Base-by-base conservation (phyloP, 2,329 filamentous ascomycete species). In the Colletotrichum gloeosporioides region DNA sequence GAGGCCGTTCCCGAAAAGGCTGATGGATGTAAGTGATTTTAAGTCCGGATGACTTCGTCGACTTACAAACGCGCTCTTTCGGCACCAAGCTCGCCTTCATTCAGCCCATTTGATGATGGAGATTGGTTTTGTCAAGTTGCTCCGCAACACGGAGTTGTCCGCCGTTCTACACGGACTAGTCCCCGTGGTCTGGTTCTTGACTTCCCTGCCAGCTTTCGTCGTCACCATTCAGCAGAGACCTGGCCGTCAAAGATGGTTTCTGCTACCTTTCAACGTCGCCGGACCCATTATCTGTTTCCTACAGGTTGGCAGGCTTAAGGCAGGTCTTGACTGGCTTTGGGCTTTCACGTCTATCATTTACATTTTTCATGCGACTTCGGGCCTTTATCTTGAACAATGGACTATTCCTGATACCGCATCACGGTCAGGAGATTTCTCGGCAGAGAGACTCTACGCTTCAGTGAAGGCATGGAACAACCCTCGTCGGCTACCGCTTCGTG, bases 361-460 rank as follows among this genome's bases (percentile, higher is more conserved):
- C 57, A 3, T 61, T 8, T n/a, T 61, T 4, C 57, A 61, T n/a
- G 57, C 57, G 0, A 61, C 27, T 3, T 61, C 57, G 1, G 57
- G 6, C 0, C 57, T 61, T n/a, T 61, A 61, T n/a, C n/a, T 61
- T 8, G 27, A 61, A 29, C 16, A 31, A 29, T 61, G 57, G 57
- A 61, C 10, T n/a, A 9, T 61, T 2, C 27, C 57, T 18, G 9
- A 7, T n/a, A 2, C 27, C 12, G 57, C 27, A 2, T 6, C 27
- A 8, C 2, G 57, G 57, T 1, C 16, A 18, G 12, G 9, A 31
- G 1, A 32, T n/a, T 2, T n/a, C 16, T 3, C 6, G 8, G 4
- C 4, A 3, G 27, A 61, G 27, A 61, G 3, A 4, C 12, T 61
- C 4, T 25, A 31, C 25, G n/a, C 9, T n/a, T 29, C 57, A 13